Evolutionary conservation across 352 stramenopile species (phyloP).

Genomic region (Globisporangium lucens): DNA sequence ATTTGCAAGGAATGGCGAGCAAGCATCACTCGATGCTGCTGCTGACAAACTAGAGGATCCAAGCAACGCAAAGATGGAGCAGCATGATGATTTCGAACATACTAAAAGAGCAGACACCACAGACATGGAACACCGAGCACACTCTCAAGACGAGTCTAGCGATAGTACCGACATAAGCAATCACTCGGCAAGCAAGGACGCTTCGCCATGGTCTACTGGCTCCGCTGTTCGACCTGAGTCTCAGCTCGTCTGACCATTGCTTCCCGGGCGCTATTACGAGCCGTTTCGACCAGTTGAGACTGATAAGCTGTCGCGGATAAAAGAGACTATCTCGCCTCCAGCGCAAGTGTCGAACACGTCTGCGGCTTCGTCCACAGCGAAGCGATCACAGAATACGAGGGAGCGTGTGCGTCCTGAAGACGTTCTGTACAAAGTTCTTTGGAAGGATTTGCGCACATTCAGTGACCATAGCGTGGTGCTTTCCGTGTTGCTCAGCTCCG

Average conservation of each 20-base stretch:
- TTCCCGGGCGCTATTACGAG: conserved; percentile 18
- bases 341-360: background rate
- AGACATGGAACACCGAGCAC: background rate
- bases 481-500: conserved; percentile 39
- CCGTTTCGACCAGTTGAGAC: conserved; percentile 15
- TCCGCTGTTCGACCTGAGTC: background rate
- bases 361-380: background rate
- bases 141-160: background rate
- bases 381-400: background rate
- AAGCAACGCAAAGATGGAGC: background rate
- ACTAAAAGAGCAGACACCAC: too few species aligned
- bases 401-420: background rate
- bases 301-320: background rate
- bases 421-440: conserved; percentile 47
- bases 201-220: background rate
- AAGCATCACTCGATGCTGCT: background rate
- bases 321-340: background rate
- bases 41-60: background rate
- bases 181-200: background rate
- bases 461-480: conserved; percentile 16
- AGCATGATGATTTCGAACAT: background rate
- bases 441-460: conserved; percentile 33
- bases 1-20: background rate
- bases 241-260: conserved; percentile 11
- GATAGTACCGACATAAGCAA: background rate